phyloP scores from a whole-genome alignment of 1,139 yeast species.

The Blastobotrys capitulatus region DNA sequence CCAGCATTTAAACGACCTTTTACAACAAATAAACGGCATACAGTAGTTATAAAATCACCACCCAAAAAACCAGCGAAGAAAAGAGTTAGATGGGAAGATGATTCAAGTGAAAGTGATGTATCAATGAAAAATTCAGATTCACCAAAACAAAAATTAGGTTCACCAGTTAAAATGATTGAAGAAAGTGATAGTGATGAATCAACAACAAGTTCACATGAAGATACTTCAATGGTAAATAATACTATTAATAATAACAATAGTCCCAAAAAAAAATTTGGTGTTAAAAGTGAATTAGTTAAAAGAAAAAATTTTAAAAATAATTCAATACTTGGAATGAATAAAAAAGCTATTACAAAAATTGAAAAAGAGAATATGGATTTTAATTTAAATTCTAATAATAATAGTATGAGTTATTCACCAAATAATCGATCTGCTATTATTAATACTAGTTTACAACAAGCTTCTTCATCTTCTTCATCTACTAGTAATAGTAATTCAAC shows the following conservation, averaged over 20 bases:
- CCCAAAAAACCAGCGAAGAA: constrained; percentile 23
- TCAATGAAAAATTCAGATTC: constrained; percentile 3
- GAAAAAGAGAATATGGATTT: constrained; percentile 20
- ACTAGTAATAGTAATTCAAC: constrained; percentile 2
- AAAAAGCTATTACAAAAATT: constrained; percentile 13
- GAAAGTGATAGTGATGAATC: neutral
- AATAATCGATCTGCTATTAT: neutral
- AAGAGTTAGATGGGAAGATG: constrained; percentile 29
- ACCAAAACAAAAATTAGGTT: neutral
- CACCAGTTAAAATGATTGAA: neutral
- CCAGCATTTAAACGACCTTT: constrained; percentile 14
- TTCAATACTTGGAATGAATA: constrained; percentile 19
- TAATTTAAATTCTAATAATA: neutral
- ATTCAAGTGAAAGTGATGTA: constrained; percentile 9
- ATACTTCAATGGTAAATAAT: neutral
- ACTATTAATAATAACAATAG: neutral
- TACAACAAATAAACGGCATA: constrained; percentile 12
- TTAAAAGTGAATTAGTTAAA: constrained; percentile 22
- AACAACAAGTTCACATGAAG: neutral
- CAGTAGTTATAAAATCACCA: constrained; percentile 21
- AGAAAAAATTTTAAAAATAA: constrained; percentile 11
- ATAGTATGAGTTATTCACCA: neutral
- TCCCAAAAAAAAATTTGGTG: constrained; percentile 20
- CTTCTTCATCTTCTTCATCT: neutral
- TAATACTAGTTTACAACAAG: constrained; percentile 3